phyloP scores from a whole-genome alignment of 164 flowering plant genomes.

The Aristolochia fimbriata region DNA sequence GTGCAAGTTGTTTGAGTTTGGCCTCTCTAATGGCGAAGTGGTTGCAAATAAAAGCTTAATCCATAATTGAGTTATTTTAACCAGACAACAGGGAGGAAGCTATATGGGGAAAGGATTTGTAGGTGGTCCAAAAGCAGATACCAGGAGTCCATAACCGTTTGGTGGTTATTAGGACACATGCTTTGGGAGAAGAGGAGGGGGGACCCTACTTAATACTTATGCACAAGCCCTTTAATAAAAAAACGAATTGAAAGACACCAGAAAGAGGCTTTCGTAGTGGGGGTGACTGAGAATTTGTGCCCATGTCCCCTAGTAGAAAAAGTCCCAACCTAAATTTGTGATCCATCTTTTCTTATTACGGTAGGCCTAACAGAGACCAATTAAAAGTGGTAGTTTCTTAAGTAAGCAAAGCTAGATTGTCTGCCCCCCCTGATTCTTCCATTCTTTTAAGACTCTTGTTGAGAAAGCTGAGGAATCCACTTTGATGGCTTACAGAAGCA shows the following conservation, averaged over 20 bases:
- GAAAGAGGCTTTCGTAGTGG: background rate
- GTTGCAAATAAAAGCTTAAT: background rate
- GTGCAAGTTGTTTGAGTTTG: background rate
- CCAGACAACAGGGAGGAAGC: background rate
- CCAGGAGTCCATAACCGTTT: constrained; percentile 7
- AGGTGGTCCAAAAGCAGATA: constrained; percentile 10
- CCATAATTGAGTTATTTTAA: background rate
- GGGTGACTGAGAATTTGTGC: background rate
- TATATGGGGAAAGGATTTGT: background rate
- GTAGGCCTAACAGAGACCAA: constrained; percentile 10
- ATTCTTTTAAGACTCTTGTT: constrained; percentile 9
- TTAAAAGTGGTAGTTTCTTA: constrained; percentile 2
- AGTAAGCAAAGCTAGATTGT: constrained; percentile 14
- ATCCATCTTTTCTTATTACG: constrained; percentile 11
- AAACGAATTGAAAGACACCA: background rate
- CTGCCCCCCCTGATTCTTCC: constrained; percentile 13
- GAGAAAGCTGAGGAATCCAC: constrained; percentile 36
- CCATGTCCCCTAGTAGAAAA: background rate
- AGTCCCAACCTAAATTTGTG: constrained; percentile 11
- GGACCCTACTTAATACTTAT: background rate
- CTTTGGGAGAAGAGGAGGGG: constrained; percentile 1
- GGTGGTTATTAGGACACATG: constrained; percentile 17
- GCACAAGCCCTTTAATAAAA: background rate
- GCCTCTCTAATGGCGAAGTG: background rate
- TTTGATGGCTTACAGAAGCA: constrained; percentile 34